A percentile compares a stretch with the other conserved stretches of the same genome.
Conservation (phyloP, 169 alveolate species). For the Cytauxzoon felis region DNA sequence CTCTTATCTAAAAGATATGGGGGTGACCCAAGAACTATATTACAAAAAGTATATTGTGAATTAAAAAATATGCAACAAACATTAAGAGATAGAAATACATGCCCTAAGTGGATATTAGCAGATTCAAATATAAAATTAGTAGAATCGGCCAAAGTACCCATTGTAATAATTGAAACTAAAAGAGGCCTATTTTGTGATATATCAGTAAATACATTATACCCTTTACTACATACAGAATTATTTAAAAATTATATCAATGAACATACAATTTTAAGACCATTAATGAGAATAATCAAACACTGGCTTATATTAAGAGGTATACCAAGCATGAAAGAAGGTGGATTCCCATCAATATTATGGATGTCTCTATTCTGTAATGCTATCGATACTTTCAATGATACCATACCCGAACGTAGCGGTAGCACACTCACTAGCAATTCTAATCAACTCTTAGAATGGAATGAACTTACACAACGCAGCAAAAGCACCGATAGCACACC, state of each 20-base stretch:
- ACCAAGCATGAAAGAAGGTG: slow-evolving; percentile 87
- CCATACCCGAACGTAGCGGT: too few species aligned
- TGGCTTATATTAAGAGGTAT: slow-evolving; percentile 78
- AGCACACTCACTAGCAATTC: too few species aligned
- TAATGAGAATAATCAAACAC: slow-evolving; percentile 80
- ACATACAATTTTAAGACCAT: slow-evolving; percentile 78
- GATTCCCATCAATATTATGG: slow-evolving; percentile 87
- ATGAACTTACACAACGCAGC: too few species aligned
- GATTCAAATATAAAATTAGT: slow-evolving; percentile 74
- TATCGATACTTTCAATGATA: slow-evolving; percentile 14
- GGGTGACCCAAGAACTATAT: slow-evolving; percentile 26
- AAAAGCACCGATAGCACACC: too few species aligned
- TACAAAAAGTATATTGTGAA: slow-evolving; percentile 32
- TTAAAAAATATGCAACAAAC: slow-evolving; percentile 25
- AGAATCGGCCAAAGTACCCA: slow-evolving; percentile 86
- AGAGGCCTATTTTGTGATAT: slow-evolving; percentile 82
- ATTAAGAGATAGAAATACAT: slow-evolving; percentile 16
- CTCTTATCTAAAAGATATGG: slow-evolving; percentile 25
- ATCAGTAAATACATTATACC: slow-evolving; percentile 80
- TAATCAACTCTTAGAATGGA: too few species aligned
- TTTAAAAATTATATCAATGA: slow-evolving; percentile 71
- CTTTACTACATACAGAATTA: slow-evolving; percentile 81
- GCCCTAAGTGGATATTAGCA: slow-evolving; percentile 48
- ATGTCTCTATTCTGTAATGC: slow-evolving; percentile 73
- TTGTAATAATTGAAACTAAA: slow-evolving; percentile 72